Percentiles rank a stretch among this genome's conserved stretches.
phyloP scores from a whole-genome alignment of 495 filamentous ascomycete species.

The Aspergillus funiculosus region DNA sequence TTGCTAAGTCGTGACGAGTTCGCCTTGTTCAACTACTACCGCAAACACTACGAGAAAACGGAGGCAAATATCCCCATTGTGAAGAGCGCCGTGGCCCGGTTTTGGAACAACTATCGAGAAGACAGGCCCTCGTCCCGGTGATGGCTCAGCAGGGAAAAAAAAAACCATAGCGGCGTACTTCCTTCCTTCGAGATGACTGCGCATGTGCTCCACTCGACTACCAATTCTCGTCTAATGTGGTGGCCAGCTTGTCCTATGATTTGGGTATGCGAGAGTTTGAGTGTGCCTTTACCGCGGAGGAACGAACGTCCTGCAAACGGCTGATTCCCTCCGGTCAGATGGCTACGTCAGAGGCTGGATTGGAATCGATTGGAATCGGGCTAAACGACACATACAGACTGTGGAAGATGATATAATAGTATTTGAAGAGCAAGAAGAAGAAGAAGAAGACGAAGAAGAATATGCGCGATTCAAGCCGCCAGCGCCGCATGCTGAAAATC shows the following conservation, averaged over 20 bases:
- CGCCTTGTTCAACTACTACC: slow-evolving; percentile 71
- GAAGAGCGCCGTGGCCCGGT: slow-evolving; percentile 42
- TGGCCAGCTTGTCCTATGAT: background rate
- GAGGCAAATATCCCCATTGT: slow-evolving; percentile 22
- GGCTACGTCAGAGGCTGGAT: no score
- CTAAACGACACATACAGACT: no score
- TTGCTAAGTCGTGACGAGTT: slow-evolving; percentile 66
- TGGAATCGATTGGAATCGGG: no score
- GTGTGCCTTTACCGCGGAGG: no score
- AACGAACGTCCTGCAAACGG: no score
- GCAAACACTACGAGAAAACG: slow-evolving; percentile 48
- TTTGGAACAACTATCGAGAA: slow-evolving; percentile 44
- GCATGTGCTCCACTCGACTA: background rate
- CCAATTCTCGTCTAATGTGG: background rate
- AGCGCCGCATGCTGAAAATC: no score
- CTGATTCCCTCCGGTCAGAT: no score
- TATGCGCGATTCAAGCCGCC: no score
- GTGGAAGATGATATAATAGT: no score
- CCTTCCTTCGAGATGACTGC: background rate
- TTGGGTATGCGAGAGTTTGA: background rate
- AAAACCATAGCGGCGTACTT: slow-evolving; percentile 22
- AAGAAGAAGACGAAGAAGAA: no score
- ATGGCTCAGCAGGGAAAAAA: no score
- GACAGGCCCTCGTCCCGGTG: slow-evolving; percentile 16
- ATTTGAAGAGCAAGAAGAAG: no score